A percentile compares a stretch with the other conserved stretches of the same genome.
Evolutionary conservation across 148 eudicot species (phyloP).

Genomic region (Cornus florida): DNA sequence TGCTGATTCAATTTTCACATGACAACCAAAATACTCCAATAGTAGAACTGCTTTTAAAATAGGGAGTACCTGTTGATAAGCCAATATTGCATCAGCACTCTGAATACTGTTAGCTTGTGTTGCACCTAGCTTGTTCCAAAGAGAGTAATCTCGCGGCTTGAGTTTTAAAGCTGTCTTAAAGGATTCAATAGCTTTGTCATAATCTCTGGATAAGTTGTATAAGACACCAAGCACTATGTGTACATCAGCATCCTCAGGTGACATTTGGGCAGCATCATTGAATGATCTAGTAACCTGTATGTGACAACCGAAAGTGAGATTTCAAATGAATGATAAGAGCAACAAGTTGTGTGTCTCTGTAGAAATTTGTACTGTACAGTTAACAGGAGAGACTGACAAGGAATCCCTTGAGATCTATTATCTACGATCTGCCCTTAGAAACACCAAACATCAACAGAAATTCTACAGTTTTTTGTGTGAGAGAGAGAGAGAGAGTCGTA

Average conservation of each 20-base stretch:
- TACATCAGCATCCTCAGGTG: constrained; percentile 96
- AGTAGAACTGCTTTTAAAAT: neutral
- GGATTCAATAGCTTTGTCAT: constrained; percentile 85
- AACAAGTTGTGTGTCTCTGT: neutral
- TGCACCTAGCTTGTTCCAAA: constrained; percentile 99
- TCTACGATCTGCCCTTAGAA: neutral
- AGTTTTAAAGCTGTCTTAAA: constrained; percentile 82
- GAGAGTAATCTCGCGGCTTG: constrained; percentile 93
- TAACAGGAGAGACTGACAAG: neutral
- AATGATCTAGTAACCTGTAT: constrained; percentile 74
- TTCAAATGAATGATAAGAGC: neutral
- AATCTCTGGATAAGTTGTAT: constrained; percentile 91
- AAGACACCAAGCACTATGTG: constrained; percentile 94
- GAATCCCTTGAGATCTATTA: neutral
- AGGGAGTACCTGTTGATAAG: constrained; percentile 82
- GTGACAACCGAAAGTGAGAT: no score
- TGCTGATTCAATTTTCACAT: neutral
- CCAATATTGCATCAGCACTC: constrained; percentile 89
- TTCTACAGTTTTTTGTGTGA: neutral
- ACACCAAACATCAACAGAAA: neutral
- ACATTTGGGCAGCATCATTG: constrained; percentile 82
- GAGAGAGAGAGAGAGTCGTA: neutral
- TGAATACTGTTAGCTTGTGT: constrained; percentile 97
- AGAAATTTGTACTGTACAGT: neutral
- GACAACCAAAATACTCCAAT: neutral